Evolutionary conservation across 2,329 filamentous ascomycete species (phyloP), one percentile per base, ranked within the genome.

Genomic region (Penicillium sp.): DNA sequence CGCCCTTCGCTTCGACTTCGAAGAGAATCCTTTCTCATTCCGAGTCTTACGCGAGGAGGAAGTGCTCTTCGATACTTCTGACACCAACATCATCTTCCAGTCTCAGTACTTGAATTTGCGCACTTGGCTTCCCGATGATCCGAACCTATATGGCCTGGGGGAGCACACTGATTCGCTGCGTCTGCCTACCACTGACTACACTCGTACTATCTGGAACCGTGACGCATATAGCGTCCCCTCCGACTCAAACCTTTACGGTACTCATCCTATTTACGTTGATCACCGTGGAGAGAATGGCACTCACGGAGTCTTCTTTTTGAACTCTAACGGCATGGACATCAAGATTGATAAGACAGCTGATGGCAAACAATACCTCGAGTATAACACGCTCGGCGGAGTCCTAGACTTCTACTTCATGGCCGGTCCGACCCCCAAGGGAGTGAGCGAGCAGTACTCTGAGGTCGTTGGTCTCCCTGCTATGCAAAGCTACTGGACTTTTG

Each of bases 311-410:
- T 84, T 87, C 63, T 71, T 88, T 22, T 68, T 85, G 55, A 88
- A 87, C 66, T 83, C 81, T 12, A 84, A 87, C 59, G 85, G 80
- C 31, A 89, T 89, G 82, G 85, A 90, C 53, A 75, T 90, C 64
- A 84, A 83, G 58, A 82, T 90, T 64, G 78, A 88, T 63, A 78
- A 81, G 54, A 79, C 78, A 1, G 68, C 73, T 5, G 66, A 74
- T 22, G 73, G 76, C 7, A 75, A 78, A 6, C 82, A 90, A 63
- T 88, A 83, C 51, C 76, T 93, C 5, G 85, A 90, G 67, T 93
- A 90, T 70, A 88, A 90, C 64, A 80, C 81, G 1, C 75, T 91
- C 0, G 87, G 87, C 6, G 87, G 88, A 9, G 77, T 90, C 19
- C 64, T 93, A 2, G 88, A 91, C 65, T 79, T 85, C 45, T 84